A percentile compares a stretch with the other conserved stretches of the same genome.
Evolutionary conservation across 176 grass and related monocot genomes (phyloP).

Genomic region (Stipa capillata): DNA sequence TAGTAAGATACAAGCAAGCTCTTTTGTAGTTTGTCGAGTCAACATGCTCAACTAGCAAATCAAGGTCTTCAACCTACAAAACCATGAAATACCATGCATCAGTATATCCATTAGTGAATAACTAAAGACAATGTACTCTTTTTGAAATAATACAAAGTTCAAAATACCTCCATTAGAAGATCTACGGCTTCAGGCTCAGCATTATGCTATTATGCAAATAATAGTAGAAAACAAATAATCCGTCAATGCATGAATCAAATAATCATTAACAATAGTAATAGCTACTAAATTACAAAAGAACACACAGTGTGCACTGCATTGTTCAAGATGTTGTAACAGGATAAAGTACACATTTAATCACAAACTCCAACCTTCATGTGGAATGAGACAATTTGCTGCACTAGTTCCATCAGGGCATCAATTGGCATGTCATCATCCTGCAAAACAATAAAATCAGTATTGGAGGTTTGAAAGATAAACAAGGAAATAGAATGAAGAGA

Average conservation of each 20-base stretch:
- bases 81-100: conserved; percentile 10
- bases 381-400: conserved; percentile 97
- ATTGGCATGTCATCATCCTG: conserved; percentile 87
- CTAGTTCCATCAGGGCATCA: conserved; percentile 89
- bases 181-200: conserved; percentile 97
- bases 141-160: neutral
- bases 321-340: neutral
- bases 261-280: neutral
- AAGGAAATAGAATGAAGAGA: neutral
- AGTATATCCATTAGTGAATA: neutral
- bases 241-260: neutral
- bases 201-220: conserved; percentile 95
- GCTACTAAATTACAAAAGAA: neutral
- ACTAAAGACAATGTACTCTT: neutral
- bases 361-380: conserved; percentile 81
- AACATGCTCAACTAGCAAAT: conserved; percentile 93
- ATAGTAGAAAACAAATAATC: neutral
- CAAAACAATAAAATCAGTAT: conserved; percentile 3
- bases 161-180: conserved; percentile 92
- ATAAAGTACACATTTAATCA: neutral
- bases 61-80: conserved; percentile 87
- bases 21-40: conserved; percentile 86
- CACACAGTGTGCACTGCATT: neutral
- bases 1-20: conserved; percentile 87
- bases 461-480: neutral